These are phyloP conservation scores for Umbelopsis sp. DNA, from an alignment of 192 early-diverging fungal genomes.

Conservation along the genomic window DNA sequence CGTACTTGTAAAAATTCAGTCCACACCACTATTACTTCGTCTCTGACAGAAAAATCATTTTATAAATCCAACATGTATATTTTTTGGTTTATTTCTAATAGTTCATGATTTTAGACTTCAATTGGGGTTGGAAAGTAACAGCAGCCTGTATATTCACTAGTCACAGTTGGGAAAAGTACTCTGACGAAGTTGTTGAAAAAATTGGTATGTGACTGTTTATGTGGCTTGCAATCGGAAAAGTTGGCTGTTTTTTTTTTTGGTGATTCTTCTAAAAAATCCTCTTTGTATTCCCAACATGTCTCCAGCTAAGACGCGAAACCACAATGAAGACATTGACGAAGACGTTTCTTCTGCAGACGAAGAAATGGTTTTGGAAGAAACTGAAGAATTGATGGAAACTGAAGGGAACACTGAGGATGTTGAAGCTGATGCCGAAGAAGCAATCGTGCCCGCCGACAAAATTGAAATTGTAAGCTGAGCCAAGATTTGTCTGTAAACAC, in stretches of 20 bases:
- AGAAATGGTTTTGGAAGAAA: slow-evolving; percentile 6
- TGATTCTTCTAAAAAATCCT: background rate
- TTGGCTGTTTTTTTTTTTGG: background rate
- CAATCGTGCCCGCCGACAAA: slow-evolving; percentile 40
- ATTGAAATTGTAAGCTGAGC: slow-evolving; percentile 49
- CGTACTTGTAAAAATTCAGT: background rate
- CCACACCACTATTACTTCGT: no score
- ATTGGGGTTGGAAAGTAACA: no score
- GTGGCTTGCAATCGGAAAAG: background rate
- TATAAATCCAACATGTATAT: no score
- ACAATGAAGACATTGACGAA: slow-evolving; percentile 40
- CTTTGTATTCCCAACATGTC: background rate
- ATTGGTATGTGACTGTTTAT: slow-evolving; percentile 4
- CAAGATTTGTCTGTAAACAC: background rate
- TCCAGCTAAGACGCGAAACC: slow-evolving; percentile 6
- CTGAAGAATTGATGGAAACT: background rate
- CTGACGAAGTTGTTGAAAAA: no score
- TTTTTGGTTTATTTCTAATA: no score
- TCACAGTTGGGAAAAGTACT: no score
- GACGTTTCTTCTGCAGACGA: slow-evolving; percentile 8
- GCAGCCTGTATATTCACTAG: no score
- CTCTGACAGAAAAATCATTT: no score
- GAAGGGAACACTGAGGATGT: background rate
- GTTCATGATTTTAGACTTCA: no score
- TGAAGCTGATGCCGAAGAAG: slow-evolving; percentile 37